These are phyloP conservation scores for Kodamaea kaohsiungensis DNA, from an alignment of 805 yeast species.

Conservation along the genomic window DNA sequence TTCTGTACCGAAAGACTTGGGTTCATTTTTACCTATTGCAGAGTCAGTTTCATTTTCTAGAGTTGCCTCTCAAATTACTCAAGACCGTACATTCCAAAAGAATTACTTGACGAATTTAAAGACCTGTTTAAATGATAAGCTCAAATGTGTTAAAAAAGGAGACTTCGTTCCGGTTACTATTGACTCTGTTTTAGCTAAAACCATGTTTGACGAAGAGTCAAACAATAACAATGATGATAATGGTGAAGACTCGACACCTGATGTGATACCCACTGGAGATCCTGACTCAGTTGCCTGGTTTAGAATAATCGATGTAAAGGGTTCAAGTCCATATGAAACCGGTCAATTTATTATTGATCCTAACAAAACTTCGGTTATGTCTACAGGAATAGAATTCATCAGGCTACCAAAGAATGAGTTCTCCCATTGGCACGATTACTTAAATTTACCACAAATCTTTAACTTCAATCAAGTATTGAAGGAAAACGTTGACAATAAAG, in stretches of 20 bases:
- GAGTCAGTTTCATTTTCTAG: slow-evolving; percentile 65
- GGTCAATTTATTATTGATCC: slow-evolving; percentile 66
- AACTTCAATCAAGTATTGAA: slow-evolving; percentile 27
- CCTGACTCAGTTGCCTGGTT: slow-evolving; percentile 87
- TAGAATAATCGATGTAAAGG: slow-evolving; percentile 56
- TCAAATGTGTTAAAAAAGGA: slow-evolving; percentile 60
- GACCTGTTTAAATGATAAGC: slow-evolving; percentile 55
- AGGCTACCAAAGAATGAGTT: slow-evolving; percentile 34
- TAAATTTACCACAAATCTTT: slow-evolving; percentile 44
- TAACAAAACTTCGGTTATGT: slow-evolving; percentile 64
- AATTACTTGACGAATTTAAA: slow-evolving; percentile 63
- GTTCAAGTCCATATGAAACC: slow-evolving; percentile 21
- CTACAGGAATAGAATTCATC: slow-evolving; percentile 56
- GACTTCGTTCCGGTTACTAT: slow-evolving; percentile 79
- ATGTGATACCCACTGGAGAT: slow-evolving; percentile 55
- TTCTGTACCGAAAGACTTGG: slow-evolving; percentile 16
- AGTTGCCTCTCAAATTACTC: slow-evolving; percentile 66
- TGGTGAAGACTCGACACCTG: slow-evolving; percentile 20
- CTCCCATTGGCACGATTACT: slow-evolving; percentile 49
- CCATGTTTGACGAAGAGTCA: slow-evolving; percentile 42
- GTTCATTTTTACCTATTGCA: slow-evolving; percentile 49
- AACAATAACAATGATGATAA: slow-evolving; percentile 20
- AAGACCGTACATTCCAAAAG: slow-evolving; percentile 63
- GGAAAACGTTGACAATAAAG: slow-evolving; percentile 10
- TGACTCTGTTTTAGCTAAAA: slow-evolving; percentile 64